Evolutionary conservation across 2,329 filamentous ascomycete species (phyloP).

Genomic region (Diaporthe sp.): DNA sequence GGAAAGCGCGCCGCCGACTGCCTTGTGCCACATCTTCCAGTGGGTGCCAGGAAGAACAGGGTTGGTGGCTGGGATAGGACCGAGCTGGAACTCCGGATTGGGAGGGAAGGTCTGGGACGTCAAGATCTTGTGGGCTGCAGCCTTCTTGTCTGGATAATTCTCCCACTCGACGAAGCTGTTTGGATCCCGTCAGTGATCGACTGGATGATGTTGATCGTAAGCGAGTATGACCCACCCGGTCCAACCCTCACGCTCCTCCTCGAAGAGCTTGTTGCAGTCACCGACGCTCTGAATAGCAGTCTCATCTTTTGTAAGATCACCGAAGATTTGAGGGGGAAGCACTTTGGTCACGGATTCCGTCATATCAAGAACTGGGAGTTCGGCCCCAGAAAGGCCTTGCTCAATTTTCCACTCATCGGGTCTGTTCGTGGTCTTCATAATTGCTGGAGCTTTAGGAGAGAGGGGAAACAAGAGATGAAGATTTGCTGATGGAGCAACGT

Average conservation of each 20-base stretch:
- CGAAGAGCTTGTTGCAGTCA: background rate
- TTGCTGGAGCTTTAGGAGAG: background rate
- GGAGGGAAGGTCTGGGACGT: constrained; percentile 1
- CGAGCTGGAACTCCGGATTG: background rate
- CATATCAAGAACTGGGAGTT: constrained; percentile 2
- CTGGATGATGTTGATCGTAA: background rate
- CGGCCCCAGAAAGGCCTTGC: constrained; percentile 3
- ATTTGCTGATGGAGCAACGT: too few relatives aligned
- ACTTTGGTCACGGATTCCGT: background rate
- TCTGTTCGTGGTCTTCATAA: constrained; percentile 3
- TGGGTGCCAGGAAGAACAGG: constrained; percentile 6
- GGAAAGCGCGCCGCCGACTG: background rate
- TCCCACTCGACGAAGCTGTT: constrained; percentile 6
- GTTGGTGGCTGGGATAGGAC: constrained; percentile 3
- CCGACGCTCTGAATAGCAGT: background rate
- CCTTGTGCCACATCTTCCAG: constrained; percentile 6
- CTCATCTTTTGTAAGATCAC: background rate
- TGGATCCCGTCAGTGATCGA: background rate
- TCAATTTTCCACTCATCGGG: constrained; percentile 8
- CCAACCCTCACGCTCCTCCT: background rate
- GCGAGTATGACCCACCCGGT: background rate
- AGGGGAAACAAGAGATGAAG: background rate
- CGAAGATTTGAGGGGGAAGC: background rate
- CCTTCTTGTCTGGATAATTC: background rate
- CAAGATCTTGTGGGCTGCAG: background rate